Percentiles rank a stretch among this genome's conserved stretches.
Evolutionary conservation across 2,329 filamentous ascomycete species (phyloP).

Genomic region (Bimuria novae-zelandiae): DNA sequence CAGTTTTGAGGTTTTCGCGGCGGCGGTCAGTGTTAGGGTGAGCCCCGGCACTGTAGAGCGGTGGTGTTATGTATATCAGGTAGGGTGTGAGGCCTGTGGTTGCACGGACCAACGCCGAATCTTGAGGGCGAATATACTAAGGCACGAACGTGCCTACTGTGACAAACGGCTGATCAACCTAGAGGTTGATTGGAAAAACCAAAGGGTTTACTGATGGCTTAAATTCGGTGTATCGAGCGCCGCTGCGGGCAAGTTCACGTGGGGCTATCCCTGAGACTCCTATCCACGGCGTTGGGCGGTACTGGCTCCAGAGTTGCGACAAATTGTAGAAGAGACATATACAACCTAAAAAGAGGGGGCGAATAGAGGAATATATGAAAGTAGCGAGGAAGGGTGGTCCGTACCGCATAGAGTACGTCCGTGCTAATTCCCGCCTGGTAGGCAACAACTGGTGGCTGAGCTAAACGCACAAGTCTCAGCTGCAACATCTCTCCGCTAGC

Average conservation of each 20-base stretch:
- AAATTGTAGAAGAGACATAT: background rate
- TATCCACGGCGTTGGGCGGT: background rate
- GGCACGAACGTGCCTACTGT: background rate
- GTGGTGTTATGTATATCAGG: background rate
- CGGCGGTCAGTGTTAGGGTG: background rate
- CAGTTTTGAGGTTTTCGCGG: too few relatives aligned
- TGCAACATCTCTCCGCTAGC: too few relatives aligned
- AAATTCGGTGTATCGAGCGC: too few relatives aligned
- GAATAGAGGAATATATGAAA: background rate
- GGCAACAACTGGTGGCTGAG: constrained; percentile 1
- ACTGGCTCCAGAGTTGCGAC: background rate
- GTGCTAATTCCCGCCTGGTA: background rate
- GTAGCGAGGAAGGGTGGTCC: background rate
- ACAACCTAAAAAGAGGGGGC: background rate
- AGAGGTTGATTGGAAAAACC: background rate
- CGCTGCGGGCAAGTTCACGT: background rate
- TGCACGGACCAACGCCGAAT: background rate
- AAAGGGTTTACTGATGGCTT: too few relatives aligned
- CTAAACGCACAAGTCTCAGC: background rate
- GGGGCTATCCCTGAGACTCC: background rate
- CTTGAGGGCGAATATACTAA: background rate
- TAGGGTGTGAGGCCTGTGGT: background rate
- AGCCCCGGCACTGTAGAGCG: background rate
- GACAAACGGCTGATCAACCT: background rate
- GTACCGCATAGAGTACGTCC: background rate